Percentiles rank a stretch among this genome's conserved stretches.
phyloP scores from a whole-genome alignment of 108 stramenopile species.

The Asterionellopsis glacialis region DNA sequence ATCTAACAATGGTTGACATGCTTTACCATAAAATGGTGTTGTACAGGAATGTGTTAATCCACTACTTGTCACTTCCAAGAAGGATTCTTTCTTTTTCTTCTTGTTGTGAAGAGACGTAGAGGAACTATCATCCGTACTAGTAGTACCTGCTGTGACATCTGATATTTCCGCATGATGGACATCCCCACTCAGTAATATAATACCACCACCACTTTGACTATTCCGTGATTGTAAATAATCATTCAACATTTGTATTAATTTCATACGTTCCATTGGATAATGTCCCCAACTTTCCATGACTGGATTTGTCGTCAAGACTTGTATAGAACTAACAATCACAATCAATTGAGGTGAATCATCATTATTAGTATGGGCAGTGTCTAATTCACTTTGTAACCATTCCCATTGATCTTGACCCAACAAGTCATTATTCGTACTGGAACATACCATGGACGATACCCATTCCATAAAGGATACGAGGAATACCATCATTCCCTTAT shows the following conservation, averaged over 20 bases:
- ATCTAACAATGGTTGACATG: conserved; percentile 59
- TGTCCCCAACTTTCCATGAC: conserved; percentile 88
- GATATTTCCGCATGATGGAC: conserved; percentile 88
- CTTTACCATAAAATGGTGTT: conserved; percentile 54
- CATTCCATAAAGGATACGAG: conserved; percentile 14
- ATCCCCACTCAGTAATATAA: conserved; percentile 78
- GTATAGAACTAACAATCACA: conserved; percentile 72
- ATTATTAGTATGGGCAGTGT: conserved; percentile 22
- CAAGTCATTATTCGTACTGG: conserved; percentile 16
- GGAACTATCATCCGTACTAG: background rate
- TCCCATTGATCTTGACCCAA: conserved; percentile 82
- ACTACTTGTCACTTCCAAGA: conserved; percentile 83
- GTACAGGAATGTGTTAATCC: conserved; percentile 83
- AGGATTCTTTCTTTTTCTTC: conserved; percentile 10
- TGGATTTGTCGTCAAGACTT: conserved; percentile 82
- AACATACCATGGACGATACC: background rate
- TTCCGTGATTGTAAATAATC: background rate
- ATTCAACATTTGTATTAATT: conserved; percentile 47
- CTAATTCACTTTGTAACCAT: conserved; percentile 66
- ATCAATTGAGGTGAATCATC: conserved; percentile 46
- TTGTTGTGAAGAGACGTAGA: conserved; percentile 4
- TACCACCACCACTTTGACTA: conserved; percentile 10
- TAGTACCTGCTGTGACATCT: conserved; percentile 8
- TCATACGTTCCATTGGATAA: conserved; percentile 63
- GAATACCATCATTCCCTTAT: no score